A percentile compares a stretch with the other conserved stretches of the same genome.
Evolutionary conservation across 768 basidiomycete genomes (phyloP).

Genomic region (Boletus subcaerulescens): DNA sequence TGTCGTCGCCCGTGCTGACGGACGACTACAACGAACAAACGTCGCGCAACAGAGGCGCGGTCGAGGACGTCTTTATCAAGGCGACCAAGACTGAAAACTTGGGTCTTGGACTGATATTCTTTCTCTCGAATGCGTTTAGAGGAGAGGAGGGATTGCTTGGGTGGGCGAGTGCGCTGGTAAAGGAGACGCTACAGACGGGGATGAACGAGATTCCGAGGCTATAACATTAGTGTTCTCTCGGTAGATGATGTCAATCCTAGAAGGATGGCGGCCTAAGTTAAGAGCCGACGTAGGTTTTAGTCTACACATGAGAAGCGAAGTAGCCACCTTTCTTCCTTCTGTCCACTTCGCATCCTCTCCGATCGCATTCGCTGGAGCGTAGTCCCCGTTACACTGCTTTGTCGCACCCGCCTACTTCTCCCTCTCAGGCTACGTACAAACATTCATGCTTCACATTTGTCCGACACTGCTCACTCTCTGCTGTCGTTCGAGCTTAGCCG

Average conservation of each 20-base stretch:
- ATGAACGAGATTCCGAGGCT: constrained; percentile 50
- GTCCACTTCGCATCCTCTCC: too few relatives aligned
- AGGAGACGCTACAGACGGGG: constrained; percentile 64
- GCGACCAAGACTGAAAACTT: constrained; percentile 61
- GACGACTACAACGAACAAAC: constrained; percentile 35
- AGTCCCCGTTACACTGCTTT: too few relatives aligned
- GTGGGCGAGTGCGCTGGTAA: constrained; percentile 68
- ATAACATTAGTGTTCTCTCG: neutral
- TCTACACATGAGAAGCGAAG: too few relatives aligned
- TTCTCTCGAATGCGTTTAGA: constrained; percentile 50
- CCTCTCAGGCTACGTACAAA: too few relatives aligned
- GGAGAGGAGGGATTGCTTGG: constrained; percentile 46
- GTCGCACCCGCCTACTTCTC: too few relatives aligned
- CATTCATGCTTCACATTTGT: too few relatives aligned
- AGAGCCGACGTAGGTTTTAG: too few relatives aligned
- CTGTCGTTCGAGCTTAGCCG: too few relatives aligned
- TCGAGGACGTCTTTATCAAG: constrained; percentile 82
- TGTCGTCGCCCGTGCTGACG: constrained; percentile 59
- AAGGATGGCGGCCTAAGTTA: too few relatives aligned
- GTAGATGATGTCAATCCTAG: neutral
- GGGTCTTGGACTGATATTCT: constrained; percentile 73
- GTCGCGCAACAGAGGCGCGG: constrained; percentile 49
- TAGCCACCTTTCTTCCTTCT: too few relatives aligned
- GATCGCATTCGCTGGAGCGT: too few relatives aligned
- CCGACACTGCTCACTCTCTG: too few relatives aligned